Conservation (phyloP, 495 filamentous ascomycete genomes). For the Parathielavia appendiculata region DNA sequence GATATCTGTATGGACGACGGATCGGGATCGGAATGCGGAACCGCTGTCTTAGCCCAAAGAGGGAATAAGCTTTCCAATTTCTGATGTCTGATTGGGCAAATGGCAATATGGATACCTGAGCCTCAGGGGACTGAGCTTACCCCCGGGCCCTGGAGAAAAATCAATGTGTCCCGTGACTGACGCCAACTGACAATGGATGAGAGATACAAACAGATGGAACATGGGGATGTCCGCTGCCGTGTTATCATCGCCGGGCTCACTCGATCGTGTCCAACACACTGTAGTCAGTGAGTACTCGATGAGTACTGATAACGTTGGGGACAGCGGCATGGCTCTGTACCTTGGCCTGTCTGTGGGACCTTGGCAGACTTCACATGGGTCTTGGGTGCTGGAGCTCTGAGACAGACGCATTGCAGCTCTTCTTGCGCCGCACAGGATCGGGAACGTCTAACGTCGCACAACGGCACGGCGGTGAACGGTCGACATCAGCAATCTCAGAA, state of each 20-base stretch:
- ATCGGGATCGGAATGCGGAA: conserved; percentile 16
- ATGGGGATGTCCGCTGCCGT: too few relatives aligned
- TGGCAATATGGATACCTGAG: conserved; percentile 1
- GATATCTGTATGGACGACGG: background rate
- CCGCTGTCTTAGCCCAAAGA: conserved; percentile 15
- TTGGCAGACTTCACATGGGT: conserved; percentile 1
- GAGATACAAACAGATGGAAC: background rate
- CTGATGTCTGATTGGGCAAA: conserved; percentile 14
- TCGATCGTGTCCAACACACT: background rate
- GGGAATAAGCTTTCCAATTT: conserved; percentile 11
- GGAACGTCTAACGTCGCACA: conserved; percentile 3
- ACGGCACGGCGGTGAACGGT: conserved; percentile 10
- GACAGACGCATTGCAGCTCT: background rate
- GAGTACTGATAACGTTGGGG: background rate
- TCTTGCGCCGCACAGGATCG: background rate
- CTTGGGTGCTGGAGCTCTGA: background rate
- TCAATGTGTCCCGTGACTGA: conserved; percentile 4
- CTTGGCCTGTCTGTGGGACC: background rate
- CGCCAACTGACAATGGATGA: background rate
- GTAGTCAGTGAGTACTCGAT: background rate
- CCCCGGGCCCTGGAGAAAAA: conserved; percentile 1
- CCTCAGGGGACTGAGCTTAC: background rate
- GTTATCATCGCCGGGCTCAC: too few relatives aligned
- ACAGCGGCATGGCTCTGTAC: background rate
- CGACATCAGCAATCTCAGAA: conserved; percentile 10